Conservation (phyloP, 2,329 filamentous ascomycete species). For the Mycosphaerella arachidis region DNA sequence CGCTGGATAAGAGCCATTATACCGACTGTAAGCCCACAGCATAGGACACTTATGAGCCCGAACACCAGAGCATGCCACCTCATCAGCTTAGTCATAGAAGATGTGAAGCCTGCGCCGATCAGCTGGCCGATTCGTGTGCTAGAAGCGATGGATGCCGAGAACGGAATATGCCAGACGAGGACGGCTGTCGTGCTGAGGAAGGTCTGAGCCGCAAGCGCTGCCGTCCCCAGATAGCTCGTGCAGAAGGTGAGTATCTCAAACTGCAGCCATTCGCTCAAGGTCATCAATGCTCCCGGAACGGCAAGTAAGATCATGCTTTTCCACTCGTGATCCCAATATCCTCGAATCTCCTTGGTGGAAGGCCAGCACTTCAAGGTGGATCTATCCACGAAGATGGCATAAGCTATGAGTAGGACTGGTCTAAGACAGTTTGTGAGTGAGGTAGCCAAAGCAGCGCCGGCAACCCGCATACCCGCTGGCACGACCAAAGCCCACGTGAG, state of each 20-base stretch:
- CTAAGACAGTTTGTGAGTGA: slow-evolving; percentile 42
- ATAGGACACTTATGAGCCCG: slow-evolving; percentile 33
- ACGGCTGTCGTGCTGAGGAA: slow-evolving; percentile 24
- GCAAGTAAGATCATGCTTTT: slow-evolving; percentile 21
- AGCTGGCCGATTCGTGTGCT: slow-evolving; percentile 39
- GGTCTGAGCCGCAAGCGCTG: slow-evolving; percentile 24
- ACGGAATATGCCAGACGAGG: slow-evolving; percentile 40
- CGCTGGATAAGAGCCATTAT: slow-evolving; percentile 31
- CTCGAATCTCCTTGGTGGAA: slow-evolving; percentile 23
- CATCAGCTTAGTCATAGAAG: slow-evolving; percentile 33
- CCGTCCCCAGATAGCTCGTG: slow-evolving; percentile 21
- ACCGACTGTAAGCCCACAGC: slow-evolving; percentile 32
- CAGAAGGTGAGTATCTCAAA: slow-evolving; percentile 35
- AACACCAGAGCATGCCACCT: slow-evolving; percentile 30
- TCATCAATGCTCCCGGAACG: slow-evolving; percentile 25
- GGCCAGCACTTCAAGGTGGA: slow-evolving; percentile 45
- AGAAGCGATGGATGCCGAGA: slow-evolving; percentile 37
- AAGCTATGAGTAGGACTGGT: slow-evolving; percentile 45
- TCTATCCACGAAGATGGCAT: slow-evolving; percentile 40
- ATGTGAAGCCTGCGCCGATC: slow-evolving; percentile 35
- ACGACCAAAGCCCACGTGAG: slow-evolving; percentile 25
- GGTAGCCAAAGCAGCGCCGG: slow-evolving; percentile 49
- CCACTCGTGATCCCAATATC: slow-evolving; percentile 37
- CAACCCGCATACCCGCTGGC: slow-evolving; percentile 41
- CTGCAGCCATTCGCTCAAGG: slow-evolving; percentile 26